phyloP scores from a whole-genome alignment of 106 monocot species.

The Dendrobium huoshanense region DNA sequence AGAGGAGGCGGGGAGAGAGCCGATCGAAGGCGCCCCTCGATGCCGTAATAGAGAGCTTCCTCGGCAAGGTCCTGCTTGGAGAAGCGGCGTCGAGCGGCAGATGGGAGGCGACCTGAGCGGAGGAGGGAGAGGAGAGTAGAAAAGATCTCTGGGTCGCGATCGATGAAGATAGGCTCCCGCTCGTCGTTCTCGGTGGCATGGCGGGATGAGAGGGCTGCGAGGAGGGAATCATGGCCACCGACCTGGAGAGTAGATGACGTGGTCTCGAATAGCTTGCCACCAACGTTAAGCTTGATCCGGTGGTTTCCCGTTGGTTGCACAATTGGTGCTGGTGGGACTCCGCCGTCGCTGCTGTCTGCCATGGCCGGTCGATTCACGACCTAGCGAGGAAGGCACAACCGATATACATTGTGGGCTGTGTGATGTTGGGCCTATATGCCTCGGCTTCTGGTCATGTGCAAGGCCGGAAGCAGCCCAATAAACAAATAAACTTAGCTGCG shows the following conservation, averaged over 20 bases:
- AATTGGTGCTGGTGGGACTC: not conserved
- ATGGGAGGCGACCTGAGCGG: slow-evolving; percentile 56
- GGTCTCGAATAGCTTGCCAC: slow-evolving; percentile 72
- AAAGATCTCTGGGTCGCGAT: slow-evolving; percentile 81
- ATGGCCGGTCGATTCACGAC: not conserved
- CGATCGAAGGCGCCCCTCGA: slow-evolving; percentile 48
- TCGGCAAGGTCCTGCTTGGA: slow-evolving; percentile 47
- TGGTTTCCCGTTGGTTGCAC: not conserved
- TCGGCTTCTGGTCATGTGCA: no score
- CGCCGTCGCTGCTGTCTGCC: not conserved
- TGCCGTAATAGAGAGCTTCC: slow-evolving; percentile 77
- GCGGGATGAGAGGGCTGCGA: slow-evolving; percentile 36
- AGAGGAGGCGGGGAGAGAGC: slow-evolving; percentile 69
- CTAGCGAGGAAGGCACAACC: not conserved
- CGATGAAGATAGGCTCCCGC: slow-evolving; percentile 48
- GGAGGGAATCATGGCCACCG: slow-evolving; percentile 55
- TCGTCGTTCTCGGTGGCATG: not conserved
- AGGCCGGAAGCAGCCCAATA: no score
- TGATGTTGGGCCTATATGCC: no score
- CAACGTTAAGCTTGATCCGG: slow-evolving; percentile 69
- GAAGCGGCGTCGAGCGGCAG: slow-evolving; percentile 37
- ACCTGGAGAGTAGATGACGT: slow-evolving; percentile 46
- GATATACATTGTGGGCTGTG: no score
- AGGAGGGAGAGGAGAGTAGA: slow-evolving; percentile 71
- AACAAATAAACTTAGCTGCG: no score